These are phyloP conservation scores for Neurospora tetrasperma DNA, from an alignment of 495 filamentous ascomycete species.

Conservation along the genomic window DNA sequence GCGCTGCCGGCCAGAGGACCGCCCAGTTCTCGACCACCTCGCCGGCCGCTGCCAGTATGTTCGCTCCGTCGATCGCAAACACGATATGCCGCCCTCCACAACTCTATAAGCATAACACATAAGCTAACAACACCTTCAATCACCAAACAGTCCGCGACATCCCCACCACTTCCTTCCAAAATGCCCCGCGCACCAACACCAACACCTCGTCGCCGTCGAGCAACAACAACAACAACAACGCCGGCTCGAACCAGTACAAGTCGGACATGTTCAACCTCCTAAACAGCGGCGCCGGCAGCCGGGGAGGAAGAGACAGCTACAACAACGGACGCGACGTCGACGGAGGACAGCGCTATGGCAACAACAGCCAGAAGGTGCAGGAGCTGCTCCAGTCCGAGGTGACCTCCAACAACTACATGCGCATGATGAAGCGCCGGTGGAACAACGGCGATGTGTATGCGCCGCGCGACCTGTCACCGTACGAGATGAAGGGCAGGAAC, in stretches of 20 bases:
- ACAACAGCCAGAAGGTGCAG: conserved; percentile 1
- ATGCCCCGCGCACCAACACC: conserved; percentile 2
- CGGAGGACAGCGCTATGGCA: not conserved
- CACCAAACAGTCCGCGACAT: conserved; percentile 7
- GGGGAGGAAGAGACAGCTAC: not conserved
- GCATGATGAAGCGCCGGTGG: conserved; percentile 49
- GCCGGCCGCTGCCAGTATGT: conserved; percentile 4
- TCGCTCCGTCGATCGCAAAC: not conserved
- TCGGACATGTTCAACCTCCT: conserved; percentile 1
- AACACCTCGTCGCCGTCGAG: not conserved
- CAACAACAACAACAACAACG: conserved; percentile 11
- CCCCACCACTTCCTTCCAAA: conserved; percentile 9
- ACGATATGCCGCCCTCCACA: not conserved
- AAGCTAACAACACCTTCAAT: conserved; percentile 1
- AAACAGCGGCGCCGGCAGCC: conserved; percentile 2
- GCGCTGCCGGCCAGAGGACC: not conserved
- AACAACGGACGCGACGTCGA: not conserved
- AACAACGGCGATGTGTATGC: conserved; percentile 73
- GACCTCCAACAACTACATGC: conserved; percentile 24
- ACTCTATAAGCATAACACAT: not conserved
- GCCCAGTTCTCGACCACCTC: conserved; percentile 9
- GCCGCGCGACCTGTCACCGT: conserved; percentile 70
- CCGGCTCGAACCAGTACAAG: conserved; percentile 6
- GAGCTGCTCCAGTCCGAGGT: conserved; percentile 6
- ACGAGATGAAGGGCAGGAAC: conserved; percentile 59